A percentile compares a stretch with the other conserved stretches of the same genome.
These are phyloP conservation scores for Glycine soja DNA, from an alignment of 306 rosid genomes.

Conservation along the genomic window DNA sequence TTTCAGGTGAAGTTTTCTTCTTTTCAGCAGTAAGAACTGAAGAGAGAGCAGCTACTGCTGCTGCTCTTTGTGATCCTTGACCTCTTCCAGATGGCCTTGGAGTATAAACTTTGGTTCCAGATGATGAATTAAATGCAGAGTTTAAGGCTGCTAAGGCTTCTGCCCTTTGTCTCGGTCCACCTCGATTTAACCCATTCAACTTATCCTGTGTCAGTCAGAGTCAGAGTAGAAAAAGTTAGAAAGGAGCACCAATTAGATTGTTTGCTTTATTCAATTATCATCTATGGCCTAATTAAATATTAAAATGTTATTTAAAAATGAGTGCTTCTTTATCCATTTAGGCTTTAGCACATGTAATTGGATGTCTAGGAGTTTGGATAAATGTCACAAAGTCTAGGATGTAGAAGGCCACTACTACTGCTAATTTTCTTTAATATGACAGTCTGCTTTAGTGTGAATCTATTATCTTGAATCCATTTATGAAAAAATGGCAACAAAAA, in stretches of 20 bases:
- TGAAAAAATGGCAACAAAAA: background rate
- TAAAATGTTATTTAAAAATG: background rate
- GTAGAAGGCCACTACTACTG: background rate
- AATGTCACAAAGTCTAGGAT: constrained; percentile 7
- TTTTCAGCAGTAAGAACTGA: constrained; percentile 93
- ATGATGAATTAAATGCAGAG: constrained; percentile 80
- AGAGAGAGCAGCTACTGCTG: constrained; percentile 99
- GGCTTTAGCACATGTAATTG: background rate
- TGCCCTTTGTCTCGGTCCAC: constrained; percentile 95
- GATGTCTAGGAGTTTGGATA: background rate
- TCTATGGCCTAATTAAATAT: constrained; percentile 17
- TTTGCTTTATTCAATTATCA: constrained; percentile 18
- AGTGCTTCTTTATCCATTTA: constrained; percentile 10
- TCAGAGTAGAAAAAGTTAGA: constrained; percentile 37
- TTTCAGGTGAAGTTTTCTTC: constrained; percentile 67
- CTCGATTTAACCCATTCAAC: constrained; percentile 70
- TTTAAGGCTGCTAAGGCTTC: constrained; percentile 96
- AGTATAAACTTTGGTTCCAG: constrained; percentile 56
- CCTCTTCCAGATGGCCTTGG: constrained; percentile 60
- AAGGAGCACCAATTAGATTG: constrained; percentile 22
- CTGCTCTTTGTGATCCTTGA: constrained; percentile 96
- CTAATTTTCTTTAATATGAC: background rate
- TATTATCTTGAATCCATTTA: background rate
- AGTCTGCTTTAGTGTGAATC: background rate
- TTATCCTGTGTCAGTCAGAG: constrained; percentile 67